These are phyloP conservation scores for Pulveroboletus sp. DNA, from an alignment of 768 basidiomycete species.

Conservation along the genomic window DNA sequence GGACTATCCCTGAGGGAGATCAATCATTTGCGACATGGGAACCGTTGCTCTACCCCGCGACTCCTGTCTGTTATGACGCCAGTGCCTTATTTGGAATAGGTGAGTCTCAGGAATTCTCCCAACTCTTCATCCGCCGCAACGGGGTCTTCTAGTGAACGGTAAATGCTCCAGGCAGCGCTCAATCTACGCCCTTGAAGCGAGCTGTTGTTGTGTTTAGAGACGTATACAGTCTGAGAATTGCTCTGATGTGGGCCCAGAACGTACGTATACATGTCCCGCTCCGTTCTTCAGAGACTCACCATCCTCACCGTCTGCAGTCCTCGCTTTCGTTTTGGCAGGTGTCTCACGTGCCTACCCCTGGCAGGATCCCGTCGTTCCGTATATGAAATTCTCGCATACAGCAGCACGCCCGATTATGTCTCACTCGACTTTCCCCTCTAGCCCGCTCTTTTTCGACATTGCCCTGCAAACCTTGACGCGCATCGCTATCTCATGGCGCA, in stretches of 20 bases:
- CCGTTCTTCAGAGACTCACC: constrained; percentile 5
- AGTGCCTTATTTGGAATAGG: too few relatives aligned
- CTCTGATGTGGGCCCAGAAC: background rate
- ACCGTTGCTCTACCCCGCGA: too few relatives aligned
- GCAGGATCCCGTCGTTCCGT: background rate
- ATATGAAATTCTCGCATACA: too few relatives aligned
- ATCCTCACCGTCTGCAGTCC: constrained; percentile 5
- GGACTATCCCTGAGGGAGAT: too few relatives aligned
- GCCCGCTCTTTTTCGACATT: constrained; percentile 11
- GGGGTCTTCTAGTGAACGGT: constrained; percentile 2
- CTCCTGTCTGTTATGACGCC: too few relatives aligned
- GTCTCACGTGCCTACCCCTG: background rate
- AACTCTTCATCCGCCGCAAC: background rate
- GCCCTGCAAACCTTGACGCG: constrained; percentile 8
- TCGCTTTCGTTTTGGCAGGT: constrained; percentile 1
- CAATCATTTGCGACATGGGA: too few relatives aligned
- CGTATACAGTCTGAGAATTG: background rate
- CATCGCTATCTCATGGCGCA: background rate
- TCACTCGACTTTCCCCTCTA: constrained; percentile 4
- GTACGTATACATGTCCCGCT: background rate
- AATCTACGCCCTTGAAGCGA: background rate
- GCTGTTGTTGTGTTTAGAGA: background rate
- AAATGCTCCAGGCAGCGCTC: background rate
- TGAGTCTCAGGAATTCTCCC: background rate
- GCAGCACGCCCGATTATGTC: background rate